Evolutionary conservation across 2,329 filamentous ascomycete species (phyloP).

Genomic region (Fusarium clavum): DNA sequence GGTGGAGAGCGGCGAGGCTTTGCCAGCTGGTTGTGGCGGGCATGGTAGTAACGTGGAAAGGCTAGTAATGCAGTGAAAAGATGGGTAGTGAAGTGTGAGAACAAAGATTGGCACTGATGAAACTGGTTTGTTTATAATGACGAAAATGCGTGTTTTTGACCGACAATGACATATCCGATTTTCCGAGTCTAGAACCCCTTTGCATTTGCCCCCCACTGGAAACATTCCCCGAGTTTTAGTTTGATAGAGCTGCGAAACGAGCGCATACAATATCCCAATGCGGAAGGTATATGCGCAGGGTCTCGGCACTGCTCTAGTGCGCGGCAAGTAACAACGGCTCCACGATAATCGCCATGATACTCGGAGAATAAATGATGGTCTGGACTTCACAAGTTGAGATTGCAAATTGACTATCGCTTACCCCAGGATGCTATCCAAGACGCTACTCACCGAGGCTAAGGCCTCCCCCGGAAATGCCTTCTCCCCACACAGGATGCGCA

Average conservation of each 20-base stretch:
- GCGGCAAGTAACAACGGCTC: neutral
- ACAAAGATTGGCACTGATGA: neutral
- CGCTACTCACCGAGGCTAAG: neutral
- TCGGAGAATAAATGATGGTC: conserved; percentile 18
- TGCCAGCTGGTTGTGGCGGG: conserved; percentile 34
- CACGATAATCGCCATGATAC: neutral
- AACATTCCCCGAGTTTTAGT: neutral
- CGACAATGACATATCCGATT: neutral
- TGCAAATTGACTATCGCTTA: neutral
- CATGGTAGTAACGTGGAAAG: conserved; percentile 9
- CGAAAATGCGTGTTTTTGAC: neutral
- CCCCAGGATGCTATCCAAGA: conserved; percentile 14
- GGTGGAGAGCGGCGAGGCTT: conserved; percentile 34
- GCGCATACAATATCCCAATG: neutral
- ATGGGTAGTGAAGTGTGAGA: neutral
- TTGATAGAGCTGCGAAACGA: neutral
- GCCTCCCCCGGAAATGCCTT: conserved; percentile 35
- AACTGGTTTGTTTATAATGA: conserved; percentile 3
- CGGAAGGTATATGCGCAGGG: neutral
- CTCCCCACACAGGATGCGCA: conserved; percentile 27
- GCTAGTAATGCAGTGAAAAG: neutral
- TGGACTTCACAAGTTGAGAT: neutral
- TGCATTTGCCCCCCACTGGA: conserved; percentile 5
- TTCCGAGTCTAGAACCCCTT: neutral
- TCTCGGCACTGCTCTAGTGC: neutral